Conservation (phyloP, 2,329 filamentous ascomycete species). For the Penicillium sp. region DNA sequence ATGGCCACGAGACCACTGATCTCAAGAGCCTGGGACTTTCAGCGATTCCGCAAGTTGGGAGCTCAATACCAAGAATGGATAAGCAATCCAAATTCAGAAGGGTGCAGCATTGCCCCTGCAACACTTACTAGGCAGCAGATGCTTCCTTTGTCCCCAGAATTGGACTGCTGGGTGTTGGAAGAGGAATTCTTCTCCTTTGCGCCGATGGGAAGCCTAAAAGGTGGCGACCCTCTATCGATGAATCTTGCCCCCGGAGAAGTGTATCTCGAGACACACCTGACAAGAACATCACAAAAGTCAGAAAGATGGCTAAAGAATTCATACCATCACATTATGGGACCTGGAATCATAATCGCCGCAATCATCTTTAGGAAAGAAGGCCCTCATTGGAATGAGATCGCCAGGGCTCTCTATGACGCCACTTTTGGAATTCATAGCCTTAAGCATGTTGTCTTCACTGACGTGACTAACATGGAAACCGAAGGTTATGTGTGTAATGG, state of each 20-base stretch:
- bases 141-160: not conserved
- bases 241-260: not conserved
- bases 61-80: constrained; percentile 1
- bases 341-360: not conserved
- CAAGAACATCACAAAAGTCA: not conserved
- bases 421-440: not conserved
- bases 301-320: not conserved
- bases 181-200: not conserved
- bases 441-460: not conserved
- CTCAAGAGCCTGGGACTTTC: not conserved
- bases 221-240: not conserved
- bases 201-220: not conserved
- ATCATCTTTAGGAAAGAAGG: not conserved
- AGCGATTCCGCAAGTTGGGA: not conserved
- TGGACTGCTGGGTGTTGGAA: not conserved
- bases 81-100: not conserved
- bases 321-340: not conserved
- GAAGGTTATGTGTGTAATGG: not conserved
- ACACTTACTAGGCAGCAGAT: not conserved
- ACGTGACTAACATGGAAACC: not conserved
- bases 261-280: not conserved
- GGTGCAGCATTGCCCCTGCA: not conserved
- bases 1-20: not conserved
- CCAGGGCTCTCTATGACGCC: not conserved
- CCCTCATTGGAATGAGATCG: not conserved